Conservation (phyloP, 768 basidiomycete genomes). For the Auriculariales sp. region DNA sequence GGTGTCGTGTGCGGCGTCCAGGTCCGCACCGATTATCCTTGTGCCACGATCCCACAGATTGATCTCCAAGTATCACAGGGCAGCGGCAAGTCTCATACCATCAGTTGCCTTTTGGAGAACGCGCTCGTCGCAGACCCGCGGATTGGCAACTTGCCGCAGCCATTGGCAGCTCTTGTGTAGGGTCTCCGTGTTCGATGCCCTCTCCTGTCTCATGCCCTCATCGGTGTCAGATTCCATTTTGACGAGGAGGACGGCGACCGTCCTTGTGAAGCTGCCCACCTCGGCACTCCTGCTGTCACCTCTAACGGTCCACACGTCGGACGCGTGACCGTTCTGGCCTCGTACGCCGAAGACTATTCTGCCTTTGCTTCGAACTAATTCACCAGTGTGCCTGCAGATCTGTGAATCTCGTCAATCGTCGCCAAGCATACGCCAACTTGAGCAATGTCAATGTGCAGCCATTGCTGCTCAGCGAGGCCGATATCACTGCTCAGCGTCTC, state of each 20-base stretch:
- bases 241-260: constrained; percentile 1
- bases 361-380: not conserved
- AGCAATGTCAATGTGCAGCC: constrained; percentile 33
- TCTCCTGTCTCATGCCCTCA: not conserved
- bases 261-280: constrained; percentile 7
- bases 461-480: constrained; percentile 37
- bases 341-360: not conserved
- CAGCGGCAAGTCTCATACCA: constrained; percentile 60
- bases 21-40: not conserved
- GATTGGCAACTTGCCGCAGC: constrained; percentile 36
- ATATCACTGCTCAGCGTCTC: constrained; percentile 57
- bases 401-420: not conserved
- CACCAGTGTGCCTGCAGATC: constrained; percentile 1
- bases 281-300: not conserved
- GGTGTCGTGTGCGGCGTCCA: constrained; percentile 50
- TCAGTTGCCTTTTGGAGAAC: constrained; percentile 51
- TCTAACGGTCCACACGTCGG: not conserved
- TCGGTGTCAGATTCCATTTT: constrained; percentile 1
- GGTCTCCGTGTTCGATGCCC: not conserved
- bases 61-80: constrained; percentile 18
- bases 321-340: constrained; percentile 3
- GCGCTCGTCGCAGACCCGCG: constrained; percentile 44
- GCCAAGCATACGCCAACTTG: constrained; percentile 3
- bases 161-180: constrained; percentile 42
- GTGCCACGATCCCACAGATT: not conserved